Base-by-base conservation (phyloP, 306 rosid genomes). In the Sindora glabra region DNA sequence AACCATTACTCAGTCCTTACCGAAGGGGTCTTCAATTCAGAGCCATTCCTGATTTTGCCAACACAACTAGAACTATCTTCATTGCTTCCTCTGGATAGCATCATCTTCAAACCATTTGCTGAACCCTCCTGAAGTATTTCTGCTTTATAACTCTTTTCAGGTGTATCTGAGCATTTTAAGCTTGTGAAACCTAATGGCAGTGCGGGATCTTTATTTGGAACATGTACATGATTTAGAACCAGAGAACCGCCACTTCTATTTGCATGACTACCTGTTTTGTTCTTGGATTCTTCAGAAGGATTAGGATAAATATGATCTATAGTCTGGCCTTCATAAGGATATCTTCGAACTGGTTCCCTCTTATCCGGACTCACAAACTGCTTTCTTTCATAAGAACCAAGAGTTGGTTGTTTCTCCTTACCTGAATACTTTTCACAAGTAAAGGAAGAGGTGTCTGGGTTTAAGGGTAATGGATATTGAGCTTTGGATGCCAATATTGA, bases 111-210 rank as follows among this genome's bases (percentile, higher is more conserved):
- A 51, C 41, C 52, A 24, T 34, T 36, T 56, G 74, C 74, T 42
- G 37, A 18, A 37, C 16, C 73, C 55, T 59, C 77, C 64, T 13
- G 58, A 62, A 27, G 18, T 55, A 39, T 56, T 36, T 21, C 69
- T 11, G 56, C 65, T 65, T 48, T 27, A 21, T 53, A 55, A 22
- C 64, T 45, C 21, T 72, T 69, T 30, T 65, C 74, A 33, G 58
- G 67, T 10, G 41, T 29, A 40, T 62, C 62, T 21, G 55, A 41
- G 42, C 59, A 65, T 30, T 37, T 47, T 18, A 56, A 15, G 10
- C 68, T 67, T 45, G 57, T 74, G 27, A 74, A 62, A 71, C 77
- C 73, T 37, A 78, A 57, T 26, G 79, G 71, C 50, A 81, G 53
- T 56, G 61, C 56, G 30, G 48, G 47, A 36, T 69, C 72, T 71